phyloP scores from a whole-genome alignment of 2,329 filamentous ascomycete species.

The Monilinia aucupariae region DNA sequence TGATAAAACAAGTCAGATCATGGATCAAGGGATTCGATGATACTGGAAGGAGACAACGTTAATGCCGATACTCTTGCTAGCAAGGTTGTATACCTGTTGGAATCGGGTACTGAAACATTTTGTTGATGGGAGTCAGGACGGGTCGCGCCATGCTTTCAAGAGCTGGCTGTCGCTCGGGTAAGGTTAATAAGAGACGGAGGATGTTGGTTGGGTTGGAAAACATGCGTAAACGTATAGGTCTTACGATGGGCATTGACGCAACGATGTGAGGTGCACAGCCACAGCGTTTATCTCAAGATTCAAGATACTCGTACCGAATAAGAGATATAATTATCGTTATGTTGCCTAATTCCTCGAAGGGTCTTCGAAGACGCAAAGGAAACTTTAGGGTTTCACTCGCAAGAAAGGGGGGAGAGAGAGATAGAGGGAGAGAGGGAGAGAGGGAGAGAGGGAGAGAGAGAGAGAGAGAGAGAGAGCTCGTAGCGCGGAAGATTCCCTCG shows the following conservation, averaged over 20 bases:
- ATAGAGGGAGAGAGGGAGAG: not conserved
- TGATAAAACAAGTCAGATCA: not conserved
- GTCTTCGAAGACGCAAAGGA: not conserved
- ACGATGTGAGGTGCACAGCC: not conserved
- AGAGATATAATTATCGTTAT: not conserved
- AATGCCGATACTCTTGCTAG: not conserved
- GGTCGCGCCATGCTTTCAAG: not conserved
- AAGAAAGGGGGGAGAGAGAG: not conserved
- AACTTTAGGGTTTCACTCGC: not conserved
- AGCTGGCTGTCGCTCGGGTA: not conserved
- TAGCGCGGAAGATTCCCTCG: not conserved
- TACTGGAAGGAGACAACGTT: not conserved
- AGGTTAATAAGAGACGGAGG: not conserved
- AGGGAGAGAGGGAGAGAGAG: not conserved
- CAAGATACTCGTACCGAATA: not conserved
- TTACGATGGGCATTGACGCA: not conserved
- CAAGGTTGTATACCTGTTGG: not conserved
- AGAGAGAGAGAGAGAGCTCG: not conserved
- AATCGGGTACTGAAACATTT: not conserved
- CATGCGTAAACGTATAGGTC: not conserved
- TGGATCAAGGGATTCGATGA: constrained; percentile 4
- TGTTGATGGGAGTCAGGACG: not conserved
- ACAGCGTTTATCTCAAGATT: not conserved
- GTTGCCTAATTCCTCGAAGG: not conserved
- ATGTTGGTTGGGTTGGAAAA: not conserved